Conservation (phyloP, 2,329 filamentous ascomycete genomes). For the Alternaria sp. region DNA sequence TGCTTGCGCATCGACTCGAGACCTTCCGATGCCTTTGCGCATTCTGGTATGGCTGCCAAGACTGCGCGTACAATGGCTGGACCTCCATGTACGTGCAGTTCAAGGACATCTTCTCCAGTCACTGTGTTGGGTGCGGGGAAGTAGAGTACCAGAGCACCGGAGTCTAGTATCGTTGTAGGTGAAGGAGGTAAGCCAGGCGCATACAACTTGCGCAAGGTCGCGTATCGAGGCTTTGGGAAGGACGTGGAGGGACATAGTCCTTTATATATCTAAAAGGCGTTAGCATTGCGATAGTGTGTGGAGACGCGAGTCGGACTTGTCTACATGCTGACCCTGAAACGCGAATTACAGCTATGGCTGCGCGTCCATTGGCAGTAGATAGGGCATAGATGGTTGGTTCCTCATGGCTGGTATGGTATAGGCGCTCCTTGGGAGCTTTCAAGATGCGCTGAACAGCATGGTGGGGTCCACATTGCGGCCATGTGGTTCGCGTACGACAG, state of each 20-base stretch:
- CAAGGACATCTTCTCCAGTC: slow-evolving; percentile 91
- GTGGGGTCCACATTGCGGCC: slow-evolving; percentile 7
- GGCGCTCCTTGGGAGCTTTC: slow-evolving; percentile 21
- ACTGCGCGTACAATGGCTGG: slow-evolving; percentile 88
- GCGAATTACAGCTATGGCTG: slow-evolving; percentile 89
- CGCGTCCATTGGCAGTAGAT: slow-evolving; percentile 83
- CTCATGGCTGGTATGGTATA: slow-evolving; percentile 23
- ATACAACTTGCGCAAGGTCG: slow-evolving; percentile 77
- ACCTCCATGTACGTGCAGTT: slow-evolving; percentile 94
- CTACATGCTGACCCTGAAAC: slow-evolving; percentile 81
- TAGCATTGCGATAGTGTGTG: background rate
- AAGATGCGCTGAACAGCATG: slow-evolving; percentile 20
- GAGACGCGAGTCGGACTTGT: slow-evolving; percentile 57
- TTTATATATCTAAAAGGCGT: slow-evolving; percentile 67
- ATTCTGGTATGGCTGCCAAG: slow-evolving; percentile 75
- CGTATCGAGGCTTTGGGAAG: slow-evolving; percentile 68
- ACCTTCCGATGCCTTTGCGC: slow-evolving; percentile 29
- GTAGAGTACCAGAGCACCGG: slow-evolving; percentile 80
- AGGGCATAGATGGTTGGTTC: slow-evolving; percentile 84
- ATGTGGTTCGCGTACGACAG: background rate
- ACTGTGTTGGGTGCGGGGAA: slow-evolving; percentile 84
- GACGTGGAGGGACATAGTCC: slow-evolving; percentile 64
- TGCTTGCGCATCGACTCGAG: slow-evolving; percentile 20
- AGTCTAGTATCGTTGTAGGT: slow-evolving; percentile 68
- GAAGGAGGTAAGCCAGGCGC: slow-evolving; percentile 58